Evolutionary conservation across 331 rosid species (phyloP).

Genomic region (Malus hybrid): DNA sequence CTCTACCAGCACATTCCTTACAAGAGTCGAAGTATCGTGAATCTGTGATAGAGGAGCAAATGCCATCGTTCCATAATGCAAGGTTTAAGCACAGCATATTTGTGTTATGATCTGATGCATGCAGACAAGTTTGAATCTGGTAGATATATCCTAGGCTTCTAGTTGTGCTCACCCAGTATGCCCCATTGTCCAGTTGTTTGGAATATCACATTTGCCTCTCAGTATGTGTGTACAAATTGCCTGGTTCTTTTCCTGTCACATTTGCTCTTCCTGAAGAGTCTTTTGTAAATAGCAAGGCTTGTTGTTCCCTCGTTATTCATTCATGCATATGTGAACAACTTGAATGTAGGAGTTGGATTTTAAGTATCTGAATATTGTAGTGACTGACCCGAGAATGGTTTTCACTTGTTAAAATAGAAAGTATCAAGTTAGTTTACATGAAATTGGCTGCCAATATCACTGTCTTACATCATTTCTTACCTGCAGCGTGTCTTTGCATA

Average conservation of each 20-base stretch:
- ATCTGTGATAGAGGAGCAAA: neutral
- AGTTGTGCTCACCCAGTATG: neutral
- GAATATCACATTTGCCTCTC: neutral
- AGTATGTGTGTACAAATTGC: neutral
- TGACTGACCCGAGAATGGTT: neutral
- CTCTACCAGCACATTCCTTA: neutral
- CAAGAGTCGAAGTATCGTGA: neutral
- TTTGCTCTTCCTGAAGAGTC: neutral
- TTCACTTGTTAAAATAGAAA: neutral
- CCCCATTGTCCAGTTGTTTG: neutral
- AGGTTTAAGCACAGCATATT: neutral
- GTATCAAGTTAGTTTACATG: too few species aligned
- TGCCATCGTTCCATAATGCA: neutral
- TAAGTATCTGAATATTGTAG: neutral
- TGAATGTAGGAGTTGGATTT: neutral
- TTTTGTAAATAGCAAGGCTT: neutral
- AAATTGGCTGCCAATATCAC: too few species aligned
- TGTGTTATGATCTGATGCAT: neutral
- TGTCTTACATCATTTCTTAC: too few species aligned
- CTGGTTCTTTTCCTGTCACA: neutral
- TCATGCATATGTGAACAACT: conserved; percentile 1
- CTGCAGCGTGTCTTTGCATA: neutral
- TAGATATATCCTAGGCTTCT: neutral
- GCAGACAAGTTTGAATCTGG: neutral
- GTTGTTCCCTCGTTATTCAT: neutral